phyloP scores from a whole-genome alignment of 1,284 basidiomycete species.

The Thecaphora thlaspeos region DNA sequence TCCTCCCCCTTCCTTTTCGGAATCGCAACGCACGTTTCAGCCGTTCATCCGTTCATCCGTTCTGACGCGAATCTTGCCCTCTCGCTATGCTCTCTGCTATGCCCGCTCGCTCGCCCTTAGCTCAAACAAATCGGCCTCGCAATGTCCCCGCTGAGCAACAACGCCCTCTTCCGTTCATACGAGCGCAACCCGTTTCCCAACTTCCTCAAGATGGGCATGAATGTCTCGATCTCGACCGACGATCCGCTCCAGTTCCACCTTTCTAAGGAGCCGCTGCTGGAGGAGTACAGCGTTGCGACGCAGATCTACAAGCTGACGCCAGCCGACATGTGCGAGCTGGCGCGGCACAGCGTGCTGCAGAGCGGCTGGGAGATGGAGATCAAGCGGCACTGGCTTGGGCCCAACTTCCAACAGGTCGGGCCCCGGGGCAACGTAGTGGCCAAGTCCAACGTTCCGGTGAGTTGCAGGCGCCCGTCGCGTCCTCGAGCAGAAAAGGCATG shows the following conservation, averaged over 20 bases:
- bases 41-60: too few species aligned
- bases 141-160: slow-evolving; percentile 97
- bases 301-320: slow-evolving; percentile 57
- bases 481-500: too few species aligned
- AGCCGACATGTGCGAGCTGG: slow-evolving; percentile 74
- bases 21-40: too few species aligned
- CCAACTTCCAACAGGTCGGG: slow-evolving; percentile 71
- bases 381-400: slow-evolving; percentile 82
- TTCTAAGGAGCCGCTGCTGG: slow-evolving; percentile 75
- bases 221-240: slow-evolving; percentile 94
- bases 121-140: slow-evolving; percentile 65
- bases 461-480: neutral
- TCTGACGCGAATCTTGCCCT: too few species aligned
- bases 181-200: slow-evolving; percentile 96
- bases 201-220: slow-evolving; percentile 93
- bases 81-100: too few species aligned
- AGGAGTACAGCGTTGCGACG: slow-evolving; percentile 97
- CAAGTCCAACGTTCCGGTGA: slow-evolving; percentile 78
- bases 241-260: slow-evolving; percentile 67
- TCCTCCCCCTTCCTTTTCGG: too few species aligned
- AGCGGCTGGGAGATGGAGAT: slow-evolving; percentile 99
- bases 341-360: slow-evolving; percentile 92
- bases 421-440: slow-evolving; percentile 51
- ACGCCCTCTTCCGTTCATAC: slow-evolving; percentile 93
- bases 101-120: neutral